phyloP scores from a whole-genome alignment of 2,329 filamentous ascomycete species.

The Sarocladiaceae sp. region DNA sequence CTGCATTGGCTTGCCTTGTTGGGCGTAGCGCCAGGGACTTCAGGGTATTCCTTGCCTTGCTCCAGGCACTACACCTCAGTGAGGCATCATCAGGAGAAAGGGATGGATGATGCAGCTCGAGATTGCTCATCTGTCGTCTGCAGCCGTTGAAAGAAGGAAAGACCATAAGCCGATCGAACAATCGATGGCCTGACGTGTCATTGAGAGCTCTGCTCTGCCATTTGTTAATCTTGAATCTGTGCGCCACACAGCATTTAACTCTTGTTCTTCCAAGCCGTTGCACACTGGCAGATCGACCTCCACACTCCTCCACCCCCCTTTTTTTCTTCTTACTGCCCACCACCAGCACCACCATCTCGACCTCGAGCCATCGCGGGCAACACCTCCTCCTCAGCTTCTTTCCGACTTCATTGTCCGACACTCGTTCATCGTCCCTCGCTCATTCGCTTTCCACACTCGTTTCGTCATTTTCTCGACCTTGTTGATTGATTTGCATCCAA shows the following conservation, averaged over 20 bases:
- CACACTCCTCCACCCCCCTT: slow-evolving; percentile 4
- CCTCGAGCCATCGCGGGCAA: slow-evolving; percentile 4
- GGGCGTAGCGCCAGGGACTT: slow-evolving; percentile 4
- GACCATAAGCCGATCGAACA: not conserved
- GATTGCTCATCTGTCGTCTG: not conserved
- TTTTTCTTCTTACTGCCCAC: slow-evolving; percentile 5
- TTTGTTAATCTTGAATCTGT: not conserved
- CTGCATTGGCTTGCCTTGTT: not conserved
- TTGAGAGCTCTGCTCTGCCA: not conserved
- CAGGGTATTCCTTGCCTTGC: not conserved
- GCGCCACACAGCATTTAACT: not conserved
- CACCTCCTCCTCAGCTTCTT: not conserved
- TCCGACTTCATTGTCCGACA: not conserved
- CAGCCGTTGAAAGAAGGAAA: not conserved
- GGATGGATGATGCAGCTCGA: not conserved
- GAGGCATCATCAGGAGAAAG: not conserved
- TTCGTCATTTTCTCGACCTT: not conserved
- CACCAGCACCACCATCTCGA: not conserved
- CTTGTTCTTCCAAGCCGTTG: not conserved
- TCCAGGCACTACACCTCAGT: not conserved
- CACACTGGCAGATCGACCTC: not conserved
- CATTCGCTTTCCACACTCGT: slow-evolving; percentile 4
- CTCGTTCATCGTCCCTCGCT: slow-evolving; percentile 7
- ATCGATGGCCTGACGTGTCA: not conserved
- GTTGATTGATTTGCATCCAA: not conserved